These are phyloP conservation scores for Colletotrichum scovillei DNA, from an alignment of 2,329 filamentous ascomycete species.

Conservation along the genomic window DNA sequence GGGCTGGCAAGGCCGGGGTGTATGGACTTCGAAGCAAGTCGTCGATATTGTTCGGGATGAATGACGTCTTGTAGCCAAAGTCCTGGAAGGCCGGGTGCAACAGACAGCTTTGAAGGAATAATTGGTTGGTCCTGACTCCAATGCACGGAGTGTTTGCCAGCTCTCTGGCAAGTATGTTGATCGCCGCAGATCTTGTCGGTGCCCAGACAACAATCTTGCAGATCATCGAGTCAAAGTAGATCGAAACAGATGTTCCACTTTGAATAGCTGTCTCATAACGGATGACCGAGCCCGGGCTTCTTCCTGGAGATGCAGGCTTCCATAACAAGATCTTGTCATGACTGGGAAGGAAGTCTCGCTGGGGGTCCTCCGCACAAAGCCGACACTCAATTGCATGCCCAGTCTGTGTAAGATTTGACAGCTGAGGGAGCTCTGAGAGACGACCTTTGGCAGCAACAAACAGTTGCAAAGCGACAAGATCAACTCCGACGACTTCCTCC, in stretches of 20 bases:
- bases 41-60: too few relatives aligned
- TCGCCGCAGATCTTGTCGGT: conserved; percentile 29
- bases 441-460: conserved; percentile 15
- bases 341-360: conserved; percentile 18
- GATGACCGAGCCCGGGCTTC: conserved; percentile 39
- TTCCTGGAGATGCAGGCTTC: not conserved
- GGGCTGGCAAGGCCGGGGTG: too few relatives aligned
- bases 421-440: conserved; percentile 5
- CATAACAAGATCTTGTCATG: conserved; percentile 47
- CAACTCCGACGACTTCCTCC: not conserved
- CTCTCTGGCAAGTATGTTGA: not conserved
- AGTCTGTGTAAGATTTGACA: conserved; percentile 35
- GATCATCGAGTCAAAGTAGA: conserved; percentile 57
- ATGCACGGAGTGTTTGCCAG: too few relatives aligned
- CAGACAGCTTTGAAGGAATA: too few relatives aligned
- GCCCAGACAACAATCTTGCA: conserved; percentile 56
- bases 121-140: too few relatives aligned
- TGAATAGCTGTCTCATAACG: conserved; percentile 54
- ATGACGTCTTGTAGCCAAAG: too few relatives aligned
- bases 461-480: conserved; percentile 16
- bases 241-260: conserved; percentile 46
- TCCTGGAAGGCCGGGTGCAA: too few relatives aligned
- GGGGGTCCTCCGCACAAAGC: conserved; percentile 53
- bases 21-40: too few relatives aligned
- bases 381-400: conserved; percentile 54